Conservation (phyloP, 495 filamentous ascomycete species). For the Lepraria neglecta region DNA sequence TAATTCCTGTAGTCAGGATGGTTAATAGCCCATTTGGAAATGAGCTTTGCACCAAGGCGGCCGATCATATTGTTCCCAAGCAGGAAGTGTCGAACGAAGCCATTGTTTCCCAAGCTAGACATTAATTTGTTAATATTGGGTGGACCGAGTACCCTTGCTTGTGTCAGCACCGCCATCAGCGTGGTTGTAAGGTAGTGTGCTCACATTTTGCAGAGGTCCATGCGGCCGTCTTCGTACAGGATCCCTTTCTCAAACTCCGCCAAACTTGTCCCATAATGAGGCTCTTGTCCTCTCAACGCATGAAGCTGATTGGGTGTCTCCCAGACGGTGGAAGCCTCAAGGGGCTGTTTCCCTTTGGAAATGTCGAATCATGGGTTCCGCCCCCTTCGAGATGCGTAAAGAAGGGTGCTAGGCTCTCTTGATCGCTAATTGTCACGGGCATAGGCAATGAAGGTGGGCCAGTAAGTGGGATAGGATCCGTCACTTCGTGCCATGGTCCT, state of each 20-base stretch:
- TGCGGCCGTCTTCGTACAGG: constrained; percentile 19
- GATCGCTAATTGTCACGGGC: constrained; percentile 6
- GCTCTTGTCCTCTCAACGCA: constrained; percentile 11
- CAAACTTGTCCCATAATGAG: constrained; percentile 9
- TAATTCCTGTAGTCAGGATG: constrained; percentile 21
- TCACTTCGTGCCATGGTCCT: constrained; percentile 10
- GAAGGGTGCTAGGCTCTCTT: constrained; percentile 13
- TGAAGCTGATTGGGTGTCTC: neutral
- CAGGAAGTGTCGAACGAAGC: constrained; percentile 37
- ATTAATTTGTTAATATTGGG: constrained; percentile 35
- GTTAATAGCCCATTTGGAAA: constrained; percentile 33
- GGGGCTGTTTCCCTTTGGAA: neutral
- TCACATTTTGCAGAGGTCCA: constrained; percentile 22
- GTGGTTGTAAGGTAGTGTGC: too few species aligned
- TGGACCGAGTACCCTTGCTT: constrained; percentile 30
- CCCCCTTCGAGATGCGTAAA: constrained; percentile 6
- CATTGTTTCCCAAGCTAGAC: constrained; percentile 31
- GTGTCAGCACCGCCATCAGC: too few species aligned
- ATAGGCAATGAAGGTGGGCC: constrained; percentile 4
- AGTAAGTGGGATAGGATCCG: constrained; percentile 10
- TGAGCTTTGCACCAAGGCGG: constrained; percentile 33
- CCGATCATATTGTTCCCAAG: constrained; percentile 43
- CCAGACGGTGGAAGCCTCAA: too few species aligned
- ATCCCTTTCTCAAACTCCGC: constrained; percentile 19
- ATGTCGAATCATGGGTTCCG: neutral